A percentile compares a stretch with the other conserved stretches of the same genome.
These are phyloP conservation scores for Cicer pinnatifidum DNA, from an alignment of 306 rosid genomes.

Conservation along the genomic window DNA sequence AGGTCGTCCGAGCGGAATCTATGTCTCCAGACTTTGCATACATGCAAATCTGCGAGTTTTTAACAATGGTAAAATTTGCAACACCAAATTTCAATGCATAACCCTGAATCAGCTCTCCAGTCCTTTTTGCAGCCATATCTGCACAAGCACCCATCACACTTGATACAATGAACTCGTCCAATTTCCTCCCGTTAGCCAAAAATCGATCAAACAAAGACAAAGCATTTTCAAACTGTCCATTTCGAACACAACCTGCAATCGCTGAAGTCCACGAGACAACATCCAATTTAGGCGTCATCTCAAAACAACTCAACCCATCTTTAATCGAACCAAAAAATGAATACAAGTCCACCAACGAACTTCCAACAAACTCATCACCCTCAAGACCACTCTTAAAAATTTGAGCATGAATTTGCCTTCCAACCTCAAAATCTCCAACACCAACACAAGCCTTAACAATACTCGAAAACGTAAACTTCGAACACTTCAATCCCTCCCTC, in stretches of 20 bases:
- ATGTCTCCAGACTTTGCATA: conserved; percentile 68
- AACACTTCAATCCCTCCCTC: conserved; percentile 55
- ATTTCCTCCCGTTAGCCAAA: conserved; percentile 49
- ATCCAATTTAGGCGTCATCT: conserved; percentile 50
- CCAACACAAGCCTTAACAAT: conserved; percentile 56
- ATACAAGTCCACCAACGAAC: conserved; percentile 61
- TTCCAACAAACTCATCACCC: conserved; percentile 60
- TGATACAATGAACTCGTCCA: conserved; percentile 58
- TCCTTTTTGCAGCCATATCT: conserved; percentile 53
- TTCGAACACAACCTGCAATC: conserved; percentile 59
- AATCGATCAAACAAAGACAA: conserved; percentile 51
- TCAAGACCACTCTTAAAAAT: conserved; percentile 55
- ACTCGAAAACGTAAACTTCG: conserved; percentile 63
- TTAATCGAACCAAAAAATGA: conserved; percentile 46
- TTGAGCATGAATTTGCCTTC: conserved; percentile 62
- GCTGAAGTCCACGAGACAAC: conserved; percentile 60
- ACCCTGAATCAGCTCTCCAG: conserved; percentile 63
- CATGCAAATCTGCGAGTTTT: conserved; percentile 64
- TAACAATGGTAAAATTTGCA: conserved; percentile 49
- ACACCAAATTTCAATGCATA: conserved; percentile 54
- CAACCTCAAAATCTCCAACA: conserved; percentile 50
- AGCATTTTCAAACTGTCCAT: conserved; percentile 53
- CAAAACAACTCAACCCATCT: conserved; percentile 59
- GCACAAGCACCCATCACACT: conserved; percentile 58
- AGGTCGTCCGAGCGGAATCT: conserved; percentile 50